These are phyloP conservation scores for Pythium phragmiticola DNA, from an alignment of 352 stramenopile species.

Conservation along the genomic window DNA sequence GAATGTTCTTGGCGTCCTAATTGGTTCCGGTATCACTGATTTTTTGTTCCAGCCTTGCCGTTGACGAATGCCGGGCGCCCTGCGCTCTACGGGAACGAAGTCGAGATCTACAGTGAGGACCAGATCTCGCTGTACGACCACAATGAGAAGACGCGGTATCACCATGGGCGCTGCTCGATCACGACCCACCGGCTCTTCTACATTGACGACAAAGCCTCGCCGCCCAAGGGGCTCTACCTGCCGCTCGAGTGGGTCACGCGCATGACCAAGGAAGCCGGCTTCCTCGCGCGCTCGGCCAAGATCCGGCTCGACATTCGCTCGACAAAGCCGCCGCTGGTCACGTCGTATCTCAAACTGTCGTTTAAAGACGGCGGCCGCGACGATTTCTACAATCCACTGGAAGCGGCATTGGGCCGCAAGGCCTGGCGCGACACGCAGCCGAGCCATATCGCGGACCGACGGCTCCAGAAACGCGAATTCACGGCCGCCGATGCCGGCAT, in stretches of 20 bases:
- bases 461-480: slow-evolving; percentile 79
- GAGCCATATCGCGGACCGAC: slow-evolving; percentile 68
- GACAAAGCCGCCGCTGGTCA: slow-evolving; percentile 34
- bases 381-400: slow-evolving; percentile 79
- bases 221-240: slow-evolving; percentile 62
- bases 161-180: slow-evolving; percentile 68
- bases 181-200: slow-evolving; percentile 87
- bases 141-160: slow-evolving; percentile 70
- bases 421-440: slow-evolving; percentile 80
- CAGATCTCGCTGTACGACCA: slow-evolving; percentile 84
- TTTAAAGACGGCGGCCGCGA: slow-evolving; percentile 86
- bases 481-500: slow-evolving; percentile 77
- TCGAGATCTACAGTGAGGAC: slow-evolving; percentile 88
- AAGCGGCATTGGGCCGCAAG: slow-evolving; percentile 58
- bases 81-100: slow-evolving; percentile 71
- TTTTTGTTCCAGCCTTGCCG: slow-evolving; percentile 44
- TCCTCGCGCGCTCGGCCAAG: slow-evolving; percentile 82
- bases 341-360: slow-evolving; percentile 81
- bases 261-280: slow-evolving; percentile 78
- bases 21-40: background rate
- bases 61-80: slow-evolving; percentile 70
- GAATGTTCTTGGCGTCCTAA: background rate
- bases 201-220: slow-evolving; percentile 54
- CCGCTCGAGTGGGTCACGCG: slow-evolving; percentile 71
- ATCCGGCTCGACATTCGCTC: slow-evolving; percentile 70